Evolutionary conservation across 2,329 filamentous ascomycete species (phyloP).

Genomic region (Aspergillus transmontanensis): DNA sequence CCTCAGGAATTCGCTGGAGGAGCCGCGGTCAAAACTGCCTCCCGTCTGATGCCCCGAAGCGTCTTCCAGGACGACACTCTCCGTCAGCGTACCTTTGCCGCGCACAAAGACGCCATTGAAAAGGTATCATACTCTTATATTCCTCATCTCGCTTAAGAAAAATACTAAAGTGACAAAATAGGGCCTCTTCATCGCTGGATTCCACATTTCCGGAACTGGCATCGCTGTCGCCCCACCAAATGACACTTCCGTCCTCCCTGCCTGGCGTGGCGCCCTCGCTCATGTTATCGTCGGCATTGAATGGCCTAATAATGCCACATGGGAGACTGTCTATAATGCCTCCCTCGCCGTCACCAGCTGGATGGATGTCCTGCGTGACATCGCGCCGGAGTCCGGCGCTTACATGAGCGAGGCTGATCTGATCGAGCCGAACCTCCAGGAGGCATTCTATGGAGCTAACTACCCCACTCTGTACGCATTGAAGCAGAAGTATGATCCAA

Average conservation of each 20-base stretch:
- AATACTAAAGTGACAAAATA: not conserved
- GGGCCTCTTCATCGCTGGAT: constrained; percentile 26
- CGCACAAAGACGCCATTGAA: constrained; percentile 21
- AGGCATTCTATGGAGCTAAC: constrained; percentile 42
- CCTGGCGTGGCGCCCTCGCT: constrained; percentile 46
- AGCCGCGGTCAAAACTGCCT: constrained; percentile 23
- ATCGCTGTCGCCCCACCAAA: constrained; percentile 19
- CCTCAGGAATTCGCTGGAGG: constrained; percentile 23
- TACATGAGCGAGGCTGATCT: constrained; percentile 45
- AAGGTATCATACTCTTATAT: not conserved
- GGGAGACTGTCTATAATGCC: constrained; percentile 16
- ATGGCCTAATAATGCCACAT: constrained; percentile 27
- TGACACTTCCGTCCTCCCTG: constrained; percentile 32
- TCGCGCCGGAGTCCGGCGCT: constrained; percentile 28
- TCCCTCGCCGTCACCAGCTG: constrained; percentile 21
- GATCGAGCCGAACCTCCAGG: constrained; percentile 42
- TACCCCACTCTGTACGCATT: constrained; percentile 29
- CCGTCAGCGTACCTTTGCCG: constrained; percentile 16
- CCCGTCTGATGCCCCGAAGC: constrained; percentile 24
- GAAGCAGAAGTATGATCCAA: constrained; percentile 37
- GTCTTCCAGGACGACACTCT: constrained; percentile 22
- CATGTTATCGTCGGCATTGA: constrained; percentile 36
- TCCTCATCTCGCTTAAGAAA: no score
- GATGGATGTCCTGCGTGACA: constrained; percentile 23
- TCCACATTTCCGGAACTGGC: constrained; percentile 26